Percentiles rank a stretch among this genome's conserved stretches.
phyloP scores from a whole-genome alignment of 2,329 filamentous ascomycete species.

The Teratosphaeria pseudoeucalypti region DNA sequence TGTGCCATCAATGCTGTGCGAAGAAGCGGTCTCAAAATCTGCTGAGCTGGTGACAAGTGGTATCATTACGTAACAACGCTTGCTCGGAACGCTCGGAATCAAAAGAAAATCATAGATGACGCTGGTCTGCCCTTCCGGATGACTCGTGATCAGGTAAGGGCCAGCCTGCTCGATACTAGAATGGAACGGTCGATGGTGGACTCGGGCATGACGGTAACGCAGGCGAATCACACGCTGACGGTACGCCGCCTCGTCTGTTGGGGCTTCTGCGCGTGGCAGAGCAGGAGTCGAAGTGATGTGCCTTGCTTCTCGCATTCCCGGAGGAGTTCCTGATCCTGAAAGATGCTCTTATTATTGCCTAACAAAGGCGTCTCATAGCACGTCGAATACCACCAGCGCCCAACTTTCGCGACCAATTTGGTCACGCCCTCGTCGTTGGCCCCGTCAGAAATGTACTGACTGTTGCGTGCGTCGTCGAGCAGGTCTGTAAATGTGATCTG shows the following conservation, averaged over 20 bases:
- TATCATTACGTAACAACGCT: neutral
- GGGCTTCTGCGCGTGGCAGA: conserved; percentile 83
- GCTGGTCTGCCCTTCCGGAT: neutral
- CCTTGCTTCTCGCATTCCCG: conserved; percentile 77
- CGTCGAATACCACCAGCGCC: conserved; percentile 90
- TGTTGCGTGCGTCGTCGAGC: conserved; percentile 40
- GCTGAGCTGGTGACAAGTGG: neutral
- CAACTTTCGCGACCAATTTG: conserved; percentile 83
- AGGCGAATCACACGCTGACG: conserved; percentile 34
- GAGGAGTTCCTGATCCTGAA: conserved; percentile 64
- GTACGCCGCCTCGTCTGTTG: conserved; percentile 36
- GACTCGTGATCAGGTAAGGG: conserved; percentile 2
- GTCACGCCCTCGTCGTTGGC: conserved; percentile 70
- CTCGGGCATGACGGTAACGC: neutral
- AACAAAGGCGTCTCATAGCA: conserved; percentile 63
- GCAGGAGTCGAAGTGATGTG: conserved; percentile 80
- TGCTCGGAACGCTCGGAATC: conserved; percentile 10
- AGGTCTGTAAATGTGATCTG: conserved; percentile 20
- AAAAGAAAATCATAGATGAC: conserved; percentile 1
- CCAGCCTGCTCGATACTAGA: conserved; percentile 8
- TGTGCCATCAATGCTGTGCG: conserved; percentile 6
- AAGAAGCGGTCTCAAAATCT: neutral
- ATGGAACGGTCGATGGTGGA: neutral
- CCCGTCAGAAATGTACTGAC: conserved; percentile 12
- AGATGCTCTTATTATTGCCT: conserved; percentile 55